Evolutionary conservation across 78 protist genomes (phyloP).

Genomic region (Dictyostelium purpureum): DNA sequence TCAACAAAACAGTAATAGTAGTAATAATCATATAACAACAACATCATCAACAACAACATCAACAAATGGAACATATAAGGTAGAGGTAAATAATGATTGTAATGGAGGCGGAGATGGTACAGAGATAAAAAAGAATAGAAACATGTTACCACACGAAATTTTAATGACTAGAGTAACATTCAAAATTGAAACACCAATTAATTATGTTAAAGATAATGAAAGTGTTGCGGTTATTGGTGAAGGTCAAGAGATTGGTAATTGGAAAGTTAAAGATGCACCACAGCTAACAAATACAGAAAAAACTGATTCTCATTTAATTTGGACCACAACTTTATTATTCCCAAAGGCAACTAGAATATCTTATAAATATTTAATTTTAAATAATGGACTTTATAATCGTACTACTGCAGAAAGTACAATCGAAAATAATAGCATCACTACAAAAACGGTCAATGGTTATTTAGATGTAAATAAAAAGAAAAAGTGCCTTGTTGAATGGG

Average conservation of each 20-base stretch:
- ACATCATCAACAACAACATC: neutral
- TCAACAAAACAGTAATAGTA: neutral
- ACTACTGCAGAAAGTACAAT: too few relatives aligned
- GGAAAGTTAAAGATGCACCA: slow-evolving; percentile 29
- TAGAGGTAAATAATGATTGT: too few relatives aligned
- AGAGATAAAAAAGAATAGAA: neutral
- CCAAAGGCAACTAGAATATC: slow-evolving; percentile 14
- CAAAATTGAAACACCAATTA: slow-evolving; percentile 29
- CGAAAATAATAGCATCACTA: neutral
- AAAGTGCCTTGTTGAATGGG: slow-evolving; percentile 47
- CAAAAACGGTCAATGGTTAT: neutral
- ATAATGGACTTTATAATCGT: neutral
- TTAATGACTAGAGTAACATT: slow-evolving; percentile 66
- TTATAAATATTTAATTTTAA: slow-evolving; percentile 46
- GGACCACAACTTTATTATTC: slow-evolving; percentile 35
- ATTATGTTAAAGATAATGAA: slow-evolving; percentile 16
- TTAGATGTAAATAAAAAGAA: neutral
- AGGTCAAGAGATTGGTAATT: slow-evolving; percentile 14
- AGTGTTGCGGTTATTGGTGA: slow-evolving; percentile 47
- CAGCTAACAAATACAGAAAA: slow-evolving; percentile 17
- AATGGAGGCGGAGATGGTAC: neutral
- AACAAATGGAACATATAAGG: neutral
- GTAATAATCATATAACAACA: neutral
- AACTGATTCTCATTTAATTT: slow-evolving; percentile 55
- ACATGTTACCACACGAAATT: slow-evolving; percentile 5